Evolutionary conservation across 1,284 basidiomycete species (phyloP).

Genomic region (Sanghuangporus baumii): DNA sequence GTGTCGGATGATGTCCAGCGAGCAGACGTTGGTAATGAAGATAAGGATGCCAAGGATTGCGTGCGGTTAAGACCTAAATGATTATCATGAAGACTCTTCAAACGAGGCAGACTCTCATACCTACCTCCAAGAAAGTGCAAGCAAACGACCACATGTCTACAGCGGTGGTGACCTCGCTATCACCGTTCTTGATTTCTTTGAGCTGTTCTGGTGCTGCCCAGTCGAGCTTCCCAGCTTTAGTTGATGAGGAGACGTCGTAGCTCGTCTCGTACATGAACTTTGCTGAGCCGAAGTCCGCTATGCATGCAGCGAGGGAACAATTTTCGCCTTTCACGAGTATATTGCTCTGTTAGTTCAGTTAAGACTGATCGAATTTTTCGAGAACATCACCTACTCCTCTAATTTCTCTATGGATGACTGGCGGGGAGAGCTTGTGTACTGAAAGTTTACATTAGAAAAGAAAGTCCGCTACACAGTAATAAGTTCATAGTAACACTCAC

Average conservation of each 20-base stretch:
- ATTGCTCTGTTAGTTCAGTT: background rate
- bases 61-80: background rate
- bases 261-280: background rate
- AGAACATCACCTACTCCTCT: background rate
- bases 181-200: background rate
- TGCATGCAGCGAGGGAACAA: background rate
- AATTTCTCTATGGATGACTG: background rate
- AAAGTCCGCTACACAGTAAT: too few relatives aligned
- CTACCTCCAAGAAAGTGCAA: slow-evolving; percentile 7
- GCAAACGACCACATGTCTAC: slow-evolving; percentile 12
- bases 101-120: background rate
- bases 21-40: background rate
- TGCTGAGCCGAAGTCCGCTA: slow-evolving; percentile 3
- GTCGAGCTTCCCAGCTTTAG: background rate
- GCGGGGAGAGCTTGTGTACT: background rate
- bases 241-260: background rate
- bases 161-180: background rate
- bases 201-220: slow-evolving; percentile 5
- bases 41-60: background rate
- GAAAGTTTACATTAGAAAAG: background rate
- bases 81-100: background rate
- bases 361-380: too few relatives aligned
- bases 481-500: background rate
- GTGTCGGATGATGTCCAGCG: background rate
- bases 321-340: background rate